Evolutionary conservation across 2,329 filamentous ascomycete genomes (phyloP), one percentile per base, ranked within the genome.

Genomic region (Alternaria metachromatica): DNA sequence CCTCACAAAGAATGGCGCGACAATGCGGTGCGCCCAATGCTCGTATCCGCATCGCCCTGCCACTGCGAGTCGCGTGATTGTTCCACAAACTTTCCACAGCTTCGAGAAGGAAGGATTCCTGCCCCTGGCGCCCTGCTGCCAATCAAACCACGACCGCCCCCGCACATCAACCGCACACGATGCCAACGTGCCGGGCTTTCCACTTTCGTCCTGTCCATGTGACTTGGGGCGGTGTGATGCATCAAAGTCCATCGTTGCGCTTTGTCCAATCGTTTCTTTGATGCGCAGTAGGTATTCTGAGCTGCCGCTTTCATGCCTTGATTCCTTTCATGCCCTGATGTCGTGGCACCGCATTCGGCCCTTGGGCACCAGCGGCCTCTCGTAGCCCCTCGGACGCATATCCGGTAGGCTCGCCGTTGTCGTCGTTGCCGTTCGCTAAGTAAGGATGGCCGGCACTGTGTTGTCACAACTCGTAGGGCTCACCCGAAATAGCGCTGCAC

Each of bases 191-290:
- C 44, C 58, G 46, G 48, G 26, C 61, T 58, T 67, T 48, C 49
- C 65, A 63, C 46, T 53, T 48, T 26, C 48, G 56, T 43, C 15
- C 50, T 57, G 66, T 70, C 74, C 75, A 76, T 73, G 73, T 77
- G 75, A 73, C 68, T 66, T 71, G 66, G 63, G 68, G 76, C 77
- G 76, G 77, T 78, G 76, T 78, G 75, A 70, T 70, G 61, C 61
- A 30, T 48, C 50, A 23, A 28, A 45, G 23, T 60, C 60, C 58
- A 30, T 63, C 58, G 13, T 59, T 41, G n/a, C 30, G 43, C 61
- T 30, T 44, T 56, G 46, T 56, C 67, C 69, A 75, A 72, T 71
- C 69, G 60, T 50, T 67, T 59, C 55, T 62, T 63, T 45, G 48
- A 45, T 63, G 37, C 50, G 33, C 33, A 37, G 33, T 61, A 10